A percentile compares a stretch with the other conserved stretches of the same genome.
Conservation (phyloP, 352 stramenopile species). For the Aphanomyces euteiches region DNA sequence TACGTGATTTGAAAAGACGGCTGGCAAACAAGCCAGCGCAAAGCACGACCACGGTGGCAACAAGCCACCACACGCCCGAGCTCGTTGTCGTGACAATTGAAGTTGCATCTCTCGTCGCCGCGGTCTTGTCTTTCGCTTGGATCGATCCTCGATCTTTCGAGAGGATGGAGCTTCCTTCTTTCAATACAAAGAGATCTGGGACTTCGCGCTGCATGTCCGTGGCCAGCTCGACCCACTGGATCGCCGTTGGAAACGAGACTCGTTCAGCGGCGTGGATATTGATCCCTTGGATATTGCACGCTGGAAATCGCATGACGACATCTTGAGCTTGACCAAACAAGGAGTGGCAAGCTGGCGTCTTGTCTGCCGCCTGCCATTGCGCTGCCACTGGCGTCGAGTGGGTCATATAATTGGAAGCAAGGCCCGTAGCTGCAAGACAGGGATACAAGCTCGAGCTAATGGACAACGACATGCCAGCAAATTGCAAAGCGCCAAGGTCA, state of each 20-base stretch:
- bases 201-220: background rate
- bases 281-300: constrained; percentile 11
- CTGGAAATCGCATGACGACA: background rate
- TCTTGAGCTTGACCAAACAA: constrained; percentile 13
- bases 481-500: constrained; percentile 15
- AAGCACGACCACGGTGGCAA: too few relatives aligned
- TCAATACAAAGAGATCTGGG: too few relatives aligned
- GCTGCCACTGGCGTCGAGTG: constrained; percentile 6
- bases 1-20: too few relatives aligned
- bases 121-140: too few relatives aligned
- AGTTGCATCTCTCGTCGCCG: too few relatives aligned
- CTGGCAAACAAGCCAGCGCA: too few relatives aligned
- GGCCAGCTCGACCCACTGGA: constrained; percentile 8
- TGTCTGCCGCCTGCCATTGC: background rate
- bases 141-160: background rate
- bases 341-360: constrained; percentile 10
- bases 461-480: background rate
- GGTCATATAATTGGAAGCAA: constrained; percentile 23
- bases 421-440: constrained; percentile 21
- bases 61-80: too few relatives aligned
- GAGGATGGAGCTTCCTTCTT: background rate
- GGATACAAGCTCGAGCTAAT: constrained; percentile 17
- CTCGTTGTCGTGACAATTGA: too few relatives aligned
- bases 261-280: constrained; percentile 19
- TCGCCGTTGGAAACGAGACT: constrained; percentile 1